Percentiles rank a stretch among this genome's conserved stretches.
Evolutionary conservation across 257 asterid genomes (phyloP).

Genomic region (Solanum bukasovii): DNA sequence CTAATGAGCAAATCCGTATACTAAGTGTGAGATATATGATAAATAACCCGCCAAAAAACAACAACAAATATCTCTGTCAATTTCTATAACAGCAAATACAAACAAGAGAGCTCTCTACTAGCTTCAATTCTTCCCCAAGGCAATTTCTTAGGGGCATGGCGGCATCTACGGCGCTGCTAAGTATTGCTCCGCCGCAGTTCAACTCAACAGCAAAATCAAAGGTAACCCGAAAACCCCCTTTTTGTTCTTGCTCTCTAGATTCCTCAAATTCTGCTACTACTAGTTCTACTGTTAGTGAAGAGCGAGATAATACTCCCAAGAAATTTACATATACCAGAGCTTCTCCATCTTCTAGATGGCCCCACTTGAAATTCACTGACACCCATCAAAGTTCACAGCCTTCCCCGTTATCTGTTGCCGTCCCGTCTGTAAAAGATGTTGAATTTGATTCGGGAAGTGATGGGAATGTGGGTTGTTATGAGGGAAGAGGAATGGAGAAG

Average conservation of each 20-base stretch:
- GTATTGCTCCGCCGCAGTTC: conserved; percentile 34
- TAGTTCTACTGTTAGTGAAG: conserved; percentile 11
- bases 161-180: conserved; percentile 33
- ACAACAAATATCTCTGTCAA: not conserved
- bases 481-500: conserved; percentile 11
- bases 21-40: not conserved
- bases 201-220: conserved; percentile 29
- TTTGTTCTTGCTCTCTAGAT: conserved; percentile 25
- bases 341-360: conserved; percentile 89
- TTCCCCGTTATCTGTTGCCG: conserved; percentile 6
- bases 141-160: conserved; percentile 24
- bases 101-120: not conserved
- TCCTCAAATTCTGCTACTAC: conserved; percentile 36
- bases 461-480: conserved; percentile 1
- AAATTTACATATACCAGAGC: conserved; percentile 81
- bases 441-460: conserved; percentile 7
- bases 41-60: not conserved
- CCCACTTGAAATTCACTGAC: conserved; percentile 60
- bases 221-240: conserved; percentile 13
- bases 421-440: not conserved
- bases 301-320: conserved; percentile 31
- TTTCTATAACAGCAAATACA: not conserved
- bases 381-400: conserved; percentile 11
- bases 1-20: not conserved
- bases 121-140: not conserved